phyloP scores from a whole-genome alignment of 306 rosid genomes.

The Cucurbita argyrosperma region DNA sequence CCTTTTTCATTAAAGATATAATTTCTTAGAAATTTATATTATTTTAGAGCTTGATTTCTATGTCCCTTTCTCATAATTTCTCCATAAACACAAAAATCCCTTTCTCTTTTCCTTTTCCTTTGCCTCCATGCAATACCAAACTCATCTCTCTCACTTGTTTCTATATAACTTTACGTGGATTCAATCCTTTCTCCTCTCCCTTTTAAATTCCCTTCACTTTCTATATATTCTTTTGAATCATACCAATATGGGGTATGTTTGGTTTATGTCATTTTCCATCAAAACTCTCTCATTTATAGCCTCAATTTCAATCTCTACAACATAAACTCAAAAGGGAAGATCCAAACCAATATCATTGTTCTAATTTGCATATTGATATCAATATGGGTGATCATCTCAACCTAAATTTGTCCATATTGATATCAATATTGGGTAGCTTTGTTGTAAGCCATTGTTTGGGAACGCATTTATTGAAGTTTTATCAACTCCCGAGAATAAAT shows the following conservation, averaged over 20 bases:
- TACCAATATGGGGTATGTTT: not conserved
- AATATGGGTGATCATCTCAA: not conserved
- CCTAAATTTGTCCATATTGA: not conserved
- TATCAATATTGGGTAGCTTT: not conserved
- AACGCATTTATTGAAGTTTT: not conserved
- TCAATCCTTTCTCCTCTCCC: not conserved
- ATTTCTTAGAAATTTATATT: too few relatives aligned
- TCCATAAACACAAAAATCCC: too few relatives aligned
- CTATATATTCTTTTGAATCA: not conserved
- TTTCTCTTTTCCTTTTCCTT: not conserved
- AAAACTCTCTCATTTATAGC: not conserved
- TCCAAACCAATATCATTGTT: not conserved
- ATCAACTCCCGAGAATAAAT: not conserved
- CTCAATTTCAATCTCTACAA: not conserved
- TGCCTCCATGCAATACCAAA: not conserved
- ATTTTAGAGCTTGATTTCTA: too few relatives aligned
- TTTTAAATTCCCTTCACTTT: not conserved
- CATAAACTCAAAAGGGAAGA: not conserved
- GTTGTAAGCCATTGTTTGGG: not conserved
- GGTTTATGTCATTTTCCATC: constrained; percentile 1
- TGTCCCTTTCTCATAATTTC: too few relatives aligned
- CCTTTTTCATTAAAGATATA: too few relatives aligned
- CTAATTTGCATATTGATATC: not conserved
- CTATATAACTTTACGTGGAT: not conserved
- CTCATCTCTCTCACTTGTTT: not conserved